phyloP scores from a whole-genome alignment of 164 flowering plant genomes.

The Berberis vulgaris region DNA sequence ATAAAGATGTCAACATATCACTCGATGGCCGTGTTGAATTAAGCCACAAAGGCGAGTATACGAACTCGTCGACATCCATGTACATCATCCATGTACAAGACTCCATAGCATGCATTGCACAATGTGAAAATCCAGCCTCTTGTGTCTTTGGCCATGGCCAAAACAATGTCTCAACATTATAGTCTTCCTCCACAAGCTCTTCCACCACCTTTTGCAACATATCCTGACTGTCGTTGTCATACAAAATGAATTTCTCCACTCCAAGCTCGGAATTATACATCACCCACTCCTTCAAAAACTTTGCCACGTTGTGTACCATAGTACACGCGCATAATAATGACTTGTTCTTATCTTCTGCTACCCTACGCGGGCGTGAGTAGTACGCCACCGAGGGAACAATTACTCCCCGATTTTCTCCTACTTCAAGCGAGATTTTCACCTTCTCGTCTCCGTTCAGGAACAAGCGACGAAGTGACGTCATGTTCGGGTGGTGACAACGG shows the following conservation, averaged over 20 bases:
- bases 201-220: conserved; percentile 20
- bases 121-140: conserved; percentile 91
- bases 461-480: conserved; percentile 8
- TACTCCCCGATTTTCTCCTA: conserved; percentile 8
- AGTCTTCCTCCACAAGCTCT: conserved; percentile 21
- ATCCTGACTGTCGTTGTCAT: conserved; percentile 84
- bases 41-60: conserved; percentile 57
- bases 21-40: conserved; percentile 25
- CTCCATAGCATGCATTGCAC: conserved; percentile 24
- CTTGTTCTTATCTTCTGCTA: conserved; percentile 7
- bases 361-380: conserved; percentile 24
- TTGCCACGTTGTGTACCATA: conserved; percentile 71
- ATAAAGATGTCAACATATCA: conserved; percentile 26
- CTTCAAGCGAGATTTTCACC: conserved; percentile 37
- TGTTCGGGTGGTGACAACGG: conserved; percentile 50
- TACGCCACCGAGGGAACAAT: conserved; percentile 59
- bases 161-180: conserved; percentile 22
- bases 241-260: conserved; percentile 58
- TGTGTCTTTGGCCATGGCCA: conserved; percentile 96
- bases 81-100: conserved; percentile 75
- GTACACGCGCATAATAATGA: conserved; percentile 65
- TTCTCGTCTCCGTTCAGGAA: not conserved
- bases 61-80: conserved; percentile 81
- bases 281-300: conserved; percentile 81
- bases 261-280: conserved; percentile 61